These are phyloP conservation scores for Aquilaria sinensis DNA, from an alignment of 345 rosid genomes.

Conservation along the genomic window DNA sequence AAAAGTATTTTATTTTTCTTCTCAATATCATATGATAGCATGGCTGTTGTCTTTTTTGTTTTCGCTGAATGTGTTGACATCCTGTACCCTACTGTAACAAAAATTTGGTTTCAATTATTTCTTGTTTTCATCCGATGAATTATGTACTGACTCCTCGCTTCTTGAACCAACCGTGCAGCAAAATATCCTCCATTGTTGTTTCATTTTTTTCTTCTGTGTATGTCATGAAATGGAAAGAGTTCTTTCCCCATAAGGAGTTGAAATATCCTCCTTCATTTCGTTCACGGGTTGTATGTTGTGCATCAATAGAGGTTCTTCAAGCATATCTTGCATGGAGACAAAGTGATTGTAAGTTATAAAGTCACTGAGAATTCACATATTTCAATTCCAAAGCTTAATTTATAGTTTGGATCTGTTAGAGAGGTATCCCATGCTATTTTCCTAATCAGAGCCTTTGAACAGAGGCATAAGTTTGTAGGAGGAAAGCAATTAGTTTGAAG, in stretches of 20 bases:
- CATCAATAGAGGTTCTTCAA: slow-evolving; percentile 74
- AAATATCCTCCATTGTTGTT: slow-evolving; percentile 58
- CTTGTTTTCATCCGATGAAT: slow-evolving; percentile 5
- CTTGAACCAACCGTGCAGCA: slow-evolving; percentile 51
- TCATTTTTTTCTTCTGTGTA: slow-evolving; percentile 70
- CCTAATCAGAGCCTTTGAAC: no score
- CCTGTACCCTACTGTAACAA: no score
- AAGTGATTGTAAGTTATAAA: slow-evolving; percentile 52
- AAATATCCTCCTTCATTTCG: slow-evolving; percentile 60
- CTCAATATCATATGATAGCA: background rate
- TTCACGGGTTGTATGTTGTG: slow-evolving; percentile 55
- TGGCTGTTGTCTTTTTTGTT: no score
- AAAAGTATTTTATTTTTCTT: background rate
- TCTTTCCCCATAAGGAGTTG: slow-evolving; percentile 50
- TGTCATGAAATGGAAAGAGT: slow-evolving; percentile 65
- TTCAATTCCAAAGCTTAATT: no score
- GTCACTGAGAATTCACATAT: no score
- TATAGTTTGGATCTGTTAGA: no score
- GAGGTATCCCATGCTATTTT: no score
- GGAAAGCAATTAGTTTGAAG: no score
- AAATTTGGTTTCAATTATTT: background rate
- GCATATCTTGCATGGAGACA: slow-evolving; percentile 88
- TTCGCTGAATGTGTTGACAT: no score
- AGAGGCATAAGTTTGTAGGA: no score
- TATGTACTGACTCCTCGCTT: slow-evolving; percentile 11